These are phyloP conservation scores for Prinsepia uniflora DNA, from an alignment of 306 rosid species.

Conservation along the genomic window DNA sequence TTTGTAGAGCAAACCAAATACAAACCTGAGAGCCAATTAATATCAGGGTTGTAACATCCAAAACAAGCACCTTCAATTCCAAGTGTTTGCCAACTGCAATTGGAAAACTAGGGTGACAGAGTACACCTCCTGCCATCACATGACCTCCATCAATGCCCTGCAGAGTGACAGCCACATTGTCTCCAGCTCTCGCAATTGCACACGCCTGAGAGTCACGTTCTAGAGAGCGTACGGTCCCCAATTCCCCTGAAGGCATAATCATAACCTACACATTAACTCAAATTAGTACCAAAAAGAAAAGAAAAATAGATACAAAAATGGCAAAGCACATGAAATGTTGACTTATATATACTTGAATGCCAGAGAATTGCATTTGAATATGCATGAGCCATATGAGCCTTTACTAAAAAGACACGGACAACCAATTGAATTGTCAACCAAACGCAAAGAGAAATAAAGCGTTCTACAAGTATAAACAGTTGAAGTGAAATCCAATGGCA, in stretches of 20 bases:
- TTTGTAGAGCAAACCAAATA: slow-evolving; percentile 5
- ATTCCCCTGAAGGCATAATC: slow-evolving; percentile 81
- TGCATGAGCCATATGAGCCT: neutral
- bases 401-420: neutral
- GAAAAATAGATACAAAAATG: neutral
- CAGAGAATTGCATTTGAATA: slow-evolving; percentile 5
- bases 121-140: slow-evolving; percentile 80
- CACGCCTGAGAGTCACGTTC: slow-evolving; percentile 80
- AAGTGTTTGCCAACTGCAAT: slow-evolving; percentile 64
- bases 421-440: neutral
- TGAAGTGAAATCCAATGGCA: neutral
- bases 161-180: slow-evolving; percentile 69
- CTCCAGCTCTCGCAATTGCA: slow-evolving; percentile 85
- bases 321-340: neutral
- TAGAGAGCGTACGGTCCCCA: slow-evolving; percentile 71
- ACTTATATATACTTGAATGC: neutral
- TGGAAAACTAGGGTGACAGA: slow-evolving; percentile 94
- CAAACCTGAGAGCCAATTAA: slow-evolving; percentile 84
- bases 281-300: neutral
- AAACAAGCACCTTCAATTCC: slow-evolving; percentile 77
- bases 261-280: slow-evolving; percentile 51
- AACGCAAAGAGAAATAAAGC: neutral
- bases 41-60: slow-evolving; percentile 77
- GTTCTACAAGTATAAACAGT: neutral
- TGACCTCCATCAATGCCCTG: slow-evolving; percentile 67